Evolutionary conservation across 371 early-diverging fungal species (phyloP).

Genomic region (Mortierella sp.): DNA sequence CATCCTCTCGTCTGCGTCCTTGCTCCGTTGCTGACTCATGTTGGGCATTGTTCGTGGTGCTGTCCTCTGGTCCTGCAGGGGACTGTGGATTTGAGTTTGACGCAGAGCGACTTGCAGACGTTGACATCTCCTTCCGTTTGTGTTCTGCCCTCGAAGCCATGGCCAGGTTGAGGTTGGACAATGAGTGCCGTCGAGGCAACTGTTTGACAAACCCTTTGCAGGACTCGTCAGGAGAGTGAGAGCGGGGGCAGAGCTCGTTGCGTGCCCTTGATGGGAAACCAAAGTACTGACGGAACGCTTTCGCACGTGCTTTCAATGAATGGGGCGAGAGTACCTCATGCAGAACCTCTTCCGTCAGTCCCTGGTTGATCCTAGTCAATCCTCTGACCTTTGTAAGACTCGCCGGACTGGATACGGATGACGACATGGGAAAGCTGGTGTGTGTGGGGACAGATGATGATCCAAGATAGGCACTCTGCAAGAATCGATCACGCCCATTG

Average conservation of each 20-base stretch:
- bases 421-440: conserved; percentile 34
- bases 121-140: conserved; percentile 24
- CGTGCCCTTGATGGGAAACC: conserved; percentile 28
- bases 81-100: conserved; percentile 11
- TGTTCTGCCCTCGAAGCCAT: conserved; percentile 46
- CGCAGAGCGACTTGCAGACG: background rate
- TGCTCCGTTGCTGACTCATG: conserved; percentile 5
- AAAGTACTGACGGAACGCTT: conserved; percentile 46
- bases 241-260: conserved; percentile 30
- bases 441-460: conserved; percentile 41
- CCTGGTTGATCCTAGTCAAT: conserved; percentile 56
- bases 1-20: conserved; percentile 8
- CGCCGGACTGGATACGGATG: conserved; percentile 34
- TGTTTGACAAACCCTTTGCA: conserved; percentile 25
- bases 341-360: conserved; percentile 76
- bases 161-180: conserved; percentile 50
- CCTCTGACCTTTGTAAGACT: conserved; percentile 44
- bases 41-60: background rate
- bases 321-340: conserved; percentile 81
- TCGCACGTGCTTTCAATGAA: conserved; percentile 67
- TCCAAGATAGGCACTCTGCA: conserved; percentile 21
- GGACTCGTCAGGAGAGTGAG: conserved; percentile 36
- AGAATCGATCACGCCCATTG: conserved; percentile 10
- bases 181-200: conserved; percentile 45
- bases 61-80: conserved; percentile 5